These are phyloP conservation scores for Arthroderma uncinatum DNA, from an alignment of 2,329 filamentous ascomycete species.

Conservation along the genomic window DNA sequence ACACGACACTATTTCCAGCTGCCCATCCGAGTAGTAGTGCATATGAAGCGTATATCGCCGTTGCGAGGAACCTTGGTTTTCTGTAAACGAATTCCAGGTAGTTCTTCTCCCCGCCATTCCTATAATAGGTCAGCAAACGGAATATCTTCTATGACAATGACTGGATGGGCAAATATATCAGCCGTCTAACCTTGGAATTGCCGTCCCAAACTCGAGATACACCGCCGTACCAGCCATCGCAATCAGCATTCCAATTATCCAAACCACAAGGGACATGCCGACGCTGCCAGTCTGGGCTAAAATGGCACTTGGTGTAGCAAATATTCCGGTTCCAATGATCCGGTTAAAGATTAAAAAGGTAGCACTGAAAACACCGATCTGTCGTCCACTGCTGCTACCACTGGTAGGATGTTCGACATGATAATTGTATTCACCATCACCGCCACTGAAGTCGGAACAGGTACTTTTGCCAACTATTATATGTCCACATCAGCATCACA, in stretches of 20 bases:
- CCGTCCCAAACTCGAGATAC: slow-evolving; percentile 43
- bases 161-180: background rate
- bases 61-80: slow-evolving; percentile 42
- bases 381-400: slow-evolving; percentile 12
- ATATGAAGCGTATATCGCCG: slow-evolving; percentile 44
- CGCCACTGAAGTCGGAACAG: background rate
- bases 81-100: slow-evolving; percentile 45
- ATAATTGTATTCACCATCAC: background rate
- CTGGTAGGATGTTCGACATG: background rate
- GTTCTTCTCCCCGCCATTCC: slow-evolving; percentile 44
- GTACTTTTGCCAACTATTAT: background rate
- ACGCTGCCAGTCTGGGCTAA: slow-evolving; percentile 36
- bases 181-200: slow-evolving; percentile 33
- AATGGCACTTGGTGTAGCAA: slow-evolving; percentile 39
- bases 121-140: slow-evolving; percentile 12
- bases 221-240: slow-evolving; percentile 35
- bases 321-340: slow-evolving; percentile 41
- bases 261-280: slow-evolving; percentile 39
- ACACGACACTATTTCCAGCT: slow-evolving; percentile 42
- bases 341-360: slow-evolving; percentile 41
- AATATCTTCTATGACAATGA: background rate
- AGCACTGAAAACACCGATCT: slow-evolving; percentile 33
- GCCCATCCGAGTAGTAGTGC: slow-evolving; percentile 43
- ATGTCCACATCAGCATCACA: background rate
- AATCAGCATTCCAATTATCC: slow-evolving; percentile 40